Percentiles rank a stretch among this genome's conserved stretches.
phyloP scores from a whole-genome alignment of 176 grass and related monocot species.

The Guadua angustifolia region DNA sequence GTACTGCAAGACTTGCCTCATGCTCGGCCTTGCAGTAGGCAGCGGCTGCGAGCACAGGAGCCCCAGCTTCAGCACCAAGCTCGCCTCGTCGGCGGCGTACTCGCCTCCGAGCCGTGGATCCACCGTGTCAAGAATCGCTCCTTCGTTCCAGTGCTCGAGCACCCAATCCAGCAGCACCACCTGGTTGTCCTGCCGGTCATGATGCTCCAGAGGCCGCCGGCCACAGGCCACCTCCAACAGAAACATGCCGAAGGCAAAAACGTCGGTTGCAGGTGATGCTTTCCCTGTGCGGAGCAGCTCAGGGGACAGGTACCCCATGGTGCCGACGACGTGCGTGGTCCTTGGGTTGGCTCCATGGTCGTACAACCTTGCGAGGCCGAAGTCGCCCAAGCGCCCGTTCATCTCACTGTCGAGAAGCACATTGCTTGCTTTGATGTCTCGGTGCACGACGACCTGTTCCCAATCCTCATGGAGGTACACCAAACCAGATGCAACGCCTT shows the following conservation, averaged over 20 bases:
- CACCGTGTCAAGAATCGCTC: slow-evolving; percentile 28
- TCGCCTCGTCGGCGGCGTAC: slow-evolving; percentile 31
- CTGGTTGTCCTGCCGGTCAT: slow-evolving; percentile 24
- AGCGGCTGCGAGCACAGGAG: slow-evolving; percentile 60
- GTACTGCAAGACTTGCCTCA: slow-evolving; percentile 52
- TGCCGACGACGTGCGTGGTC: slow-evolving; percentile 56
- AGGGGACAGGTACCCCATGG: slow-evolving; percentile 58
- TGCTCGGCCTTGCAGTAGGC: slow-evolving; percentile 46
- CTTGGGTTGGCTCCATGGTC: slow-evolving; percentile 46
- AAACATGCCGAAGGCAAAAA: slow-evolving; percentile 52
- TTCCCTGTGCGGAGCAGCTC: slow-evolving; percentile 55
- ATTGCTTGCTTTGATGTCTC: slow-evolving; percentile 62
- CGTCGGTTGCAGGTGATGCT: slow-evolving; percentile 49
- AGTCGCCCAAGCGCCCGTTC: slow-evolving; percentile 52
- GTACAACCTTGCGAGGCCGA: slow-evolving; percentile 57
- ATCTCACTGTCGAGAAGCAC: slow-evolving; percentile 53
- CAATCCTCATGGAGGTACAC: slow-evolving; percentile 60
- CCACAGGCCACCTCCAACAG: slow-evolving; percentile 58
- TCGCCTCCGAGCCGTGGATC: slow-evolving; percentile 40
- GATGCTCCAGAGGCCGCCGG: slow-evolving; percentile 46
- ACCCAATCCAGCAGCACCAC: slow-evolving; percentile 51
- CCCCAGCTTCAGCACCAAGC: slow-evolving; percentile 59
- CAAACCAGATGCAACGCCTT: slow-evolving; percentile 54
- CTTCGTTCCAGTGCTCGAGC: slow-evolving; percentile 43
- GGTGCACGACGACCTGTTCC: slow-evolving; percentile 54